Evolutionary conservation across 805 yeast genomes (phyloP).

Genomic region (Candida nitratophila): DNA sequence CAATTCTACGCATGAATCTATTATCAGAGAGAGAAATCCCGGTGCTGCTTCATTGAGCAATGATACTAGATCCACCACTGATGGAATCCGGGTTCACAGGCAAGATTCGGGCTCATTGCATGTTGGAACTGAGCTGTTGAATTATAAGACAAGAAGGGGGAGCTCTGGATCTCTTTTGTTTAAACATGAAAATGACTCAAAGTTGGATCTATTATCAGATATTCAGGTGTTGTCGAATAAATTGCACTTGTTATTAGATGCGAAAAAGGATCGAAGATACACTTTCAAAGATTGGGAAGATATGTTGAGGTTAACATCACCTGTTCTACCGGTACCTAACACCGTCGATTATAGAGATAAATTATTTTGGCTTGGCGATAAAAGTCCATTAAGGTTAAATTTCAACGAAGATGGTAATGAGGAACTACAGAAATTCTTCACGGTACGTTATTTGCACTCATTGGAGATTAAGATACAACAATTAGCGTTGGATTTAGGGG

Average conservation of each 20-base stretch:
- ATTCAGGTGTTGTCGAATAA: not conserved
- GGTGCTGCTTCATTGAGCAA: too few relatives aligned
- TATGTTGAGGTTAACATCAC: slow-evolving; percentile 24
- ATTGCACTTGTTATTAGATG: slow-evolving; percentile 4
- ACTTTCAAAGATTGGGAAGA: slow-evolving; percentile 46
- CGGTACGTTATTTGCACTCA: slow-evolving; percentile 18
- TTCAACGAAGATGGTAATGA: slow-evolving; percentile 49
- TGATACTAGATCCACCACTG: too few relatives aligned
- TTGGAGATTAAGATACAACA: slow-evolving; percentile 17
- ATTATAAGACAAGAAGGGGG: not conserved
- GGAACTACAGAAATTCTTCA: slow-evolving; percentile 54
- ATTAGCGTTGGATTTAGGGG: not conserved
- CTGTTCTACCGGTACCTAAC: slow-evolving; percentile 5
- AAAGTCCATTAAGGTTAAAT: slow-evolving; percentile 46
- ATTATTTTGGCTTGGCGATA: slow-evolving; percentile 57
- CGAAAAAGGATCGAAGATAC: slow-evolving; percentile 23
- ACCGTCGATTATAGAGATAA: slow-evolving; percentile 15
- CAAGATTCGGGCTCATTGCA: not conserved
- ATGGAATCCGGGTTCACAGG: not conserved
- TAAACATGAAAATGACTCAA: not conserved
- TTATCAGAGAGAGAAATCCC: not conserved
- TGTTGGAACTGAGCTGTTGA: not conserved
- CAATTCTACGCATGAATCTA: not conserved
- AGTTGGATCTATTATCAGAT: not conserved
- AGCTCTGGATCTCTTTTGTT: not conserved